Evolutionary conservation across 148 eudicot species (phyloP), one percentile per base, ranked within the genome.

Genomic region (Beta vulgaris): DNA sequence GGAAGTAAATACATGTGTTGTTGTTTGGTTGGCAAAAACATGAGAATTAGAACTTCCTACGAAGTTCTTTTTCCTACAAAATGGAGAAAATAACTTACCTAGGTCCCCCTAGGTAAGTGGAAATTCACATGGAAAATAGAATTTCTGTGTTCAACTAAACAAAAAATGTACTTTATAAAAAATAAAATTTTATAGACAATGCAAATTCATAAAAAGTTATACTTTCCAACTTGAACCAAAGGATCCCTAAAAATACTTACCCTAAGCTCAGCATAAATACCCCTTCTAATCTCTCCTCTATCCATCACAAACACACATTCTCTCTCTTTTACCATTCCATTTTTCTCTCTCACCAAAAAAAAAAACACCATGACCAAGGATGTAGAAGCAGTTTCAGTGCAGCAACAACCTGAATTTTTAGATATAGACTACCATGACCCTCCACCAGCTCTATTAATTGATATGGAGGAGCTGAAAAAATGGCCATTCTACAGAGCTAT

Each of bases 331-430:
- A 16, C 1, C 16, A 35, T 63, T 48, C 21, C 40, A 19, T 36
- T 49, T 55, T 48, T 25, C 63, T 55, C 54, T 49, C 4, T n/a
- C 6, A n/a, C n/a, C n/a, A n/a, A 23, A 51, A 49, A 64, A 26
- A 28, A 71, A 36, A 40, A 58, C 29, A 54, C 18, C 23, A 88
- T 87, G 92, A 49, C 87, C 0, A 85, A 87, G 73, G 93, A 87
- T 28, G 80, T 82, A 3, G 93, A 87, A 51, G 73, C 69, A 4
- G 49, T 71, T 29, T 60, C 84, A 7, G 86, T 76, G 81, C 84
- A 76, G 10, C 55, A 51, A 0, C 51, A 67, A 3, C 74, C 61
- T 2, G 91, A 80, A 74, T 83, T 66, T 85, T 76, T 87, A 3
- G 77, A 85, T 32, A 90, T 85, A 44, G 81, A 77, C 59, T 81